Conservation (phyloP, 257 asterid genomes). For the Lycium barbarum region DNA sequence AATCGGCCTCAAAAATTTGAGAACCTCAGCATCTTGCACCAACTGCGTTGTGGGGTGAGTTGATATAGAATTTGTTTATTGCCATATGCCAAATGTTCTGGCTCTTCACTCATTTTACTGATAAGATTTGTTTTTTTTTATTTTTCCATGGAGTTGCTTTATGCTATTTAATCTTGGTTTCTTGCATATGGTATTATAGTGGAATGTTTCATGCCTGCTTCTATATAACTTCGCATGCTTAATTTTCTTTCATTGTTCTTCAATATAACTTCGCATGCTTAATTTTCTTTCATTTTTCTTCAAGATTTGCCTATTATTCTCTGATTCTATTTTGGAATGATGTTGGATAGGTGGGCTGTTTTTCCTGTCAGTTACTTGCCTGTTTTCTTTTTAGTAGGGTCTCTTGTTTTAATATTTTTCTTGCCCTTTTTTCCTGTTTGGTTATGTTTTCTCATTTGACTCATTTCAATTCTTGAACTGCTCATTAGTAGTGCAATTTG, state of each 20-base stretch:
- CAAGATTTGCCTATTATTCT: background rate
- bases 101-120: slow-evolving; percentile 15
- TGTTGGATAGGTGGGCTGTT: background rate
- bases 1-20: slow-evolving; percentile 91
- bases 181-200: slow-evolving; percentile 19
- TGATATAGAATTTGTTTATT: slow-evolving; percentile 29
- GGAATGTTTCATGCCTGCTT: slow-evolving; percentile 23
- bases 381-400: slow-evolving; percentile 23
- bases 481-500: background rate
- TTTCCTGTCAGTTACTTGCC: background rate
- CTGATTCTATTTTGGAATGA: slow-evolving; percentile 4
- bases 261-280: background rate
- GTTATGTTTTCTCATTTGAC: background rate
- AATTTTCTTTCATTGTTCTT: slow-evolving; percentile 1
- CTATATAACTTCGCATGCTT: background rate
- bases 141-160: background rate
- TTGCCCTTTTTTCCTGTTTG: background rate
- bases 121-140: background rate
- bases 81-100: background rate
- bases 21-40: slow-evolving; percentile 89
- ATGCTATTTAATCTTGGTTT: slow-evolving; percentile 18
- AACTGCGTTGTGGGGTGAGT: slow-evolving; percentile 99
- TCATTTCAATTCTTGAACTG: slow-evolving; percentile 11
- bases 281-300: slow-evolving; percentile 8
- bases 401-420: slow-evolving; percentile 17